Conservation (phyloP, 2,329 filamentous ascomycete species). For the Cytospora piceicola region DNA sequence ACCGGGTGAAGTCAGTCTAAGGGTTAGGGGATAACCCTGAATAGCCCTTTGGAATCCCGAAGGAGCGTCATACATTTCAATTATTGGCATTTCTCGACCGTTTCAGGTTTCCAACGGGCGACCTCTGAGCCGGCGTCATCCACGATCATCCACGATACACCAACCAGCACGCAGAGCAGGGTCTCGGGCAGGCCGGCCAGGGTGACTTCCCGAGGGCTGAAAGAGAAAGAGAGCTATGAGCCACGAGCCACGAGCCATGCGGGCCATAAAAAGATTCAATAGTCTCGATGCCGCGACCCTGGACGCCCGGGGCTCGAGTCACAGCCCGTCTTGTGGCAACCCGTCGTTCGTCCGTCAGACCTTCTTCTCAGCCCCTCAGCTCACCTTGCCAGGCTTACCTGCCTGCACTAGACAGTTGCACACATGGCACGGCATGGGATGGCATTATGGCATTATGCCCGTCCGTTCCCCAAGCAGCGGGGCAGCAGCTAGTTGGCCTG, state of each 20-base stretch:
- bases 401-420: not conserved
- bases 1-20: too few species aligned
- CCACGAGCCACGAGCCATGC: too few species aligned
- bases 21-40: not conserved
- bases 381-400: too few species aligned
- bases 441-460: not conserved
- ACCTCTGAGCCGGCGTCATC: not conserved
- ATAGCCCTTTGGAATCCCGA: not conserved
- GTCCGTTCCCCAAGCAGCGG: too few species aligned
- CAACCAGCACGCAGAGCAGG: not conserved
- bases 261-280: not conserved
- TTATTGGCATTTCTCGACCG: not conserved
- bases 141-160: too few species aligned
- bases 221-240: not conserved
- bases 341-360: not conserved
- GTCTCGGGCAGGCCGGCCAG: not conserved
- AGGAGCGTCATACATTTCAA: too few species aligned
- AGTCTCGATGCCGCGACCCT: not conserved
- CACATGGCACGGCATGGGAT: too few species aligned
- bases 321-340: not conserved
- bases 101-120: not conserved
- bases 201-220: not conserved
- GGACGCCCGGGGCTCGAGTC: not conserved
- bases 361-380: not conserved
- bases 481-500: too few species aligned